Evolutionary conservation across 306 rosid species (phyloP).

Genomic region (Gleditsia sinensis): DNA sequence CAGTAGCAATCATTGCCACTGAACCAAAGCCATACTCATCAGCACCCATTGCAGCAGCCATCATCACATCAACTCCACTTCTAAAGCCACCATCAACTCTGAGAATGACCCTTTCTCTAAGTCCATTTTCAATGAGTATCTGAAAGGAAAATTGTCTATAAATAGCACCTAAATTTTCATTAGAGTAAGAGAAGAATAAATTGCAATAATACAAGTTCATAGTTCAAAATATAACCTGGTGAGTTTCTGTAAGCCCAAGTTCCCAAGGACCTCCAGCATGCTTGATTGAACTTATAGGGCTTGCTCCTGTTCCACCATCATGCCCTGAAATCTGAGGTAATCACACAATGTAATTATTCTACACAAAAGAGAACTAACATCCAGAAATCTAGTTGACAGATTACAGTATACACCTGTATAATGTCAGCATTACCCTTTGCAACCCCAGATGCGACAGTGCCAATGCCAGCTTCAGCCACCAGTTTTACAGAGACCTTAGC

Average conservation of each 20-base stretch:
- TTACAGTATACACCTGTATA: constrained; percentile 70
- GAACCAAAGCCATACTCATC: constrained; percentile 98
- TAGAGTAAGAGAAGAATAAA: constrained; percentile 30
- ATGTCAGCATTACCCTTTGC: constrained; percentile 98
- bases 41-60: constrained; percentile 97
- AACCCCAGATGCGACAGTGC: constrained; percentile 99
- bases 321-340: constrained; percentile 87
- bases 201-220: constrained; percentile 21
- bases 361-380: neutral
- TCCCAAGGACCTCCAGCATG: constrained; percentile 99
- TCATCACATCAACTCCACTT: constrained; percentile 97
- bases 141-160: constrained; percentile 46
- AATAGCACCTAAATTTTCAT: constrained; percentile 17
- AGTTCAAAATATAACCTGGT: constrained; percentile 72
- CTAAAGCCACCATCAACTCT: constrained; percentile 99
- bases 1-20: constrained; percentile 97
- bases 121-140: constrained; percentile 89
- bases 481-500: constrained; percentile 96
- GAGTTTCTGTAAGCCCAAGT: constrained; percentile 93
- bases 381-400: constrained; percentile 18
- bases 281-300: constrained; percentile 98
- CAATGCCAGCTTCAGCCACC: constrained; percentile 87
- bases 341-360: neutral
- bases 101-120: constrained; percentile 95
- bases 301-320: constrained; percentile 99